A percentile compares a stretch with the other conserved stretches of the same genome.
Evolutionary conservation across 2,329 filamentous ascomycete species (phyloP).

Genomic region (Paecilomyces formosus): DNA sequence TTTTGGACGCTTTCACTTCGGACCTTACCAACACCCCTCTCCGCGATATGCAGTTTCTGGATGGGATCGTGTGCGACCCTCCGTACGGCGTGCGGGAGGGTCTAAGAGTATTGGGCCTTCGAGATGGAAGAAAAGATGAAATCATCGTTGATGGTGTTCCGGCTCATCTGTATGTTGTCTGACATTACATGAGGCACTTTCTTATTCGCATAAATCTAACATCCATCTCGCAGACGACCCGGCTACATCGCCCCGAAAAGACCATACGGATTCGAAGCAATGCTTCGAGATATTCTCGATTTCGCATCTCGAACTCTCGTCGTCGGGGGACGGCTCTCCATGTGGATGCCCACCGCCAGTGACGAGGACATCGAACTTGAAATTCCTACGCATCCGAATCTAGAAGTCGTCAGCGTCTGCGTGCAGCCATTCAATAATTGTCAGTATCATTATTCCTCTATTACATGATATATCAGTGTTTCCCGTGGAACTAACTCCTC

Average conservation of each 20-base stretch:
- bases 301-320: constrained; percentile 75
- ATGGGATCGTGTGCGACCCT: constrained; percentile 91
- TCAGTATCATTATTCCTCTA: constrained; percentile 32
- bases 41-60: constrained; percentile 54
- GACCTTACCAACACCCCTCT: constrained; percentile 86
- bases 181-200: not conserved
- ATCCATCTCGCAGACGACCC: constrained; percentile 38
- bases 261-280: constrained; percentile 83
- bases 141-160: constrained; percentile 62
- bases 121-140: constrained; percentile 50
- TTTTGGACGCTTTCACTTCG: constrained; percentile 73
- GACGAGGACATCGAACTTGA: constrained; percentile 68
- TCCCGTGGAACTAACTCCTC: not conserved
- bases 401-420: constrained; percentile 69
- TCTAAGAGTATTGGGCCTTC: constrained; percentile 73
- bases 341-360: constrained; percentile 96
- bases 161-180: constrained; percentile 55
- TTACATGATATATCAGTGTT: not conserved
- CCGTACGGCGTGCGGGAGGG: constrained; percentile 95
- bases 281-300: constrained; percentile 81
- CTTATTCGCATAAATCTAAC: constrained; percentile 1
- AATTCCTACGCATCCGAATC: constrained; percentile 66
- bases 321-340: constrained; percentile 69
- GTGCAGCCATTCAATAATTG: constrained; percentile 87
- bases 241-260: constrained; percentile 80